Evolutionary conservation across 1,139 yeast genomes (phyloP), one percentile per base, ranked within the genome.

Genomic region (Suhomyces terraborum): DNA sequence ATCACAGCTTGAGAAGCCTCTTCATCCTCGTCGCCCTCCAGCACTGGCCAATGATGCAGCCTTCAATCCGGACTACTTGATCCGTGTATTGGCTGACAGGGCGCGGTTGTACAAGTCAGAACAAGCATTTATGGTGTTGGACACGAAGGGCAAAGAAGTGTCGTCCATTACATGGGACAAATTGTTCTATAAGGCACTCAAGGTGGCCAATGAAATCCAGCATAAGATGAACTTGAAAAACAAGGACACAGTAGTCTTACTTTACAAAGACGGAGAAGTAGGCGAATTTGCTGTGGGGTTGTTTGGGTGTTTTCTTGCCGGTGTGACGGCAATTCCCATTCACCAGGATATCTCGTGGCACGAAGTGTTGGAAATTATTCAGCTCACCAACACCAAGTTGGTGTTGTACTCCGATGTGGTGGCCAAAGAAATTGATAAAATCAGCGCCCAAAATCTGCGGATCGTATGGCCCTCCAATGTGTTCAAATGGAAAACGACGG

Each of bases 251-350:
- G 95, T 93, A 1, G 80, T 88, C 18, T 67, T 94, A 29, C 75
- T 94, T 51, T 94, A 89, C 57, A 88, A 88, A 51, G 89, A 85
- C 47, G 78, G 78, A 23, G 98, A 94, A 60, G 82, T 88, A 1
- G 75, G 86, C 13, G 98, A 93, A 51, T 91, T 91, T 58, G 79
- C 87, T 0, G 79, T 87, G 1, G 95, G 98, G 0, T 62, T 94
- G 13, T 77, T 88, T 58, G 98, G 97, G 3, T 91, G 98, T 58
- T 88, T 93, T 54, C 69, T 93, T 49, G 95, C 97, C 0, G 96
- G 96, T 1, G 87, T 88, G 28, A 91, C 94, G 1, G 98, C 98
- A 0, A 94, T 94, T 8, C 98, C 98, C 0, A 80, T 89, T 32
- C 86, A 87, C 40, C 84, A 89, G 38, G 85, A 85, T 40, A 80